Base-by-base conservation (phyloP, 164 flowering plant genomes). In the Pachysandra terminalis region DNA sequence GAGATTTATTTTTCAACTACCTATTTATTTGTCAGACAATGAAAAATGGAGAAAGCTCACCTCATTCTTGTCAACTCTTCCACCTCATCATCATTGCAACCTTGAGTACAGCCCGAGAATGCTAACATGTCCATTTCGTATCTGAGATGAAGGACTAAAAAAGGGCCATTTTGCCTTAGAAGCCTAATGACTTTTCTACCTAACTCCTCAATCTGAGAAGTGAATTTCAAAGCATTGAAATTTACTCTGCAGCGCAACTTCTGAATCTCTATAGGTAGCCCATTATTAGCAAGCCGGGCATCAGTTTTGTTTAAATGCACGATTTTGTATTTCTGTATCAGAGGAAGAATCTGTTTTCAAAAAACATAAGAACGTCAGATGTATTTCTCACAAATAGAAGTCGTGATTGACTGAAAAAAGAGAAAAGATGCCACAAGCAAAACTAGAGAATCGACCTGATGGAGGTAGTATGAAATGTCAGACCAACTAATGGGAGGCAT, bases 101-200 rank as follows among this genome's bases (percentile, higher is more conserved):
- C 98, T 71, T 93, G 90, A 28, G 87, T 90, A 70, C 98, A 91
- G 13, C 98, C 98, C 63, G 98, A 93, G 75, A 93, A 93, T 28
- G 98, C 96, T 67, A 93, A 67, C 98, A 94, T 94, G 75, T 91
- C 98, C 98, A 91, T 94, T 79, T 94, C 98, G 78, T 91, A 94
- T 77, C 97, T 78, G n/a, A 94, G 93, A 75, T 94, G 98, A 70
- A 94, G 96, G 17, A 91, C 96, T 21, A 94, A 57, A 68, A 90
- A 91, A 28, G 89, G 90, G n/a, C 96, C 98, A 32, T 83, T 89
- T 70, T 84, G 76, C 77, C 88, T 82, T 0, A 94, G 73, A 64
- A 88, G 74, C 64, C 68, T 82, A 68, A 94, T 78, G 40, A 91
- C 93, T 81, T 78, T 83, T 77, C 72, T 83, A 27, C 97, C 98